Conservation (phyloP, 345 rosid species). For the Geranium rotundifolium region DNA sequence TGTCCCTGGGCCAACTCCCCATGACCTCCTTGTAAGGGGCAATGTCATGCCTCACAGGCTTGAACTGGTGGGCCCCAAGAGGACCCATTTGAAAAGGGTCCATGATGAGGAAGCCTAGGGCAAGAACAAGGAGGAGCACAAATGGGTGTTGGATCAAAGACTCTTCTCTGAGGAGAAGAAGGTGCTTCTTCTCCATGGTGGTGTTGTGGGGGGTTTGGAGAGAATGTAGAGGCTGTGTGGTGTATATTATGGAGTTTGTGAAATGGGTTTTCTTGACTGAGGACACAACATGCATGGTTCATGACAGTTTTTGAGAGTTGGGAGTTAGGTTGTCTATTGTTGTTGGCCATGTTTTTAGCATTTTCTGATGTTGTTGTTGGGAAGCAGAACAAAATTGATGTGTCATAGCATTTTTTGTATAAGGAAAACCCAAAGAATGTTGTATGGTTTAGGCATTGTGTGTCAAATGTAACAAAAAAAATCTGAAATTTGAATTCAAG, state of each 20-base stretch:
- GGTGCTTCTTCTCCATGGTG: constrained; percentile 45
- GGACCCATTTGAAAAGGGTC: constrained; percentile 81
- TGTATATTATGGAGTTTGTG: neutral
- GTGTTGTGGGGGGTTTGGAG: neutral
- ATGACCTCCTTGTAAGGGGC: constrained; percentile 85
- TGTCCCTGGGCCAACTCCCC: constrained; percentile 78
- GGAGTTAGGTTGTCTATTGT: neutral
- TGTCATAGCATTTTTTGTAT: neutral
- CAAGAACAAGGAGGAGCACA: constrained; percentile 33
- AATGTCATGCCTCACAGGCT: constrained; percentile 73
- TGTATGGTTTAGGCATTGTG: too few relatives aligned
- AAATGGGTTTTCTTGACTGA: neutral
- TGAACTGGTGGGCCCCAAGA: constrained; percentile 55
- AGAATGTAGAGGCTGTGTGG: neutral
- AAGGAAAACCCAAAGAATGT: neutral
- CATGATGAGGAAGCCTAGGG: constrained; percentile 44
- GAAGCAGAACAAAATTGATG: neutral
- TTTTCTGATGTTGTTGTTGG: neutral
- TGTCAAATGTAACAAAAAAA: too few relatives aligned
- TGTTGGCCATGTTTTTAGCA: neutral
- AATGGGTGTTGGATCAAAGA: constrained; percentile 37
- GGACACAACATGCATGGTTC: neutral
- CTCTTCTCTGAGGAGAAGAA: constrained; percentile 18
- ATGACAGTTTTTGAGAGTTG: neutral
- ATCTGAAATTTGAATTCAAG: too few relatives aligned